Evolutionary conservation across 495 filamentous ascomycete genomes (phyloP).

Genomic region (Aspergillus bertholletiae): DNA sequence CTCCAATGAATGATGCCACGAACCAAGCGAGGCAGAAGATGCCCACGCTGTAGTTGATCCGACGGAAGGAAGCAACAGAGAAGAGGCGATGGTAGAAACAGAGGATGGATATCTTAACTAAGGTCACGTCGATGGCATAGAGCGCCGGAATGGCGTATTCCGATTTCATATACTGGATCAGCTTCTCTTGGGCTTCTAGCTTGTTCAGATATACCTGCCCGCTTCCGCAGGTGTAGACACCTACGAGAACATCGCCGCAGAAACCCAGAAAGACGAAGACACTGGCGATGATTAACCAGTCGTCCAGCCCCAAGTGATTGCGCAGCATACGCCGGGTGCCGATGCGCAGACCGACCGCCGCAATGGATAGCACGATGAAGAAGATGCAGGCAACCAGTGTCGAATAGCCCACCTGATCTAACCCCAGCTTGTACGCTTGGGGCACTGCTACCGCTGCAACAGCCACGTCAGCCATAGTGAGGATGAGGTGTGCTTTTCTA

Average conservation of each 20-base stretch:
- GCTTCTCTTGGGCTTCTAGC: neutral
- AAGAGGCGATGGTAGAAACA: neutral
- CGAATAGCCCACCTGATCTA: neutral
- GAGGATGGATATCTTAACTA: neutral
- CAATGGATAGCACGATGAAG: no score
- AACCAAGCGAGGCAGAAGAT: neutral
- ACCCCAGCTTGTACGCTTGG: slow-evolving; percentile 3
- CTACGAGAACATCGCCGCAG: neutral
- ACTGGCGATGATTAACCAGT: neutral
- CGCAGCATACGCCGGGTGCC: no score
- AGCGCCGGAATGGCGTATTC: neutral
- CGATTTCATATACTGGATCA: neutral
- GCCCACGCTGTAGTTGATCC: neutral
- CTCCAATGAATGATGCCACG: neutral
- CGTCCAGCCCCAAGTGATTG: neutral
- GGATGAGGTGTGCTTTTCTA: no score
- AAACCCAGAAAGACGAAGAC: neutral
- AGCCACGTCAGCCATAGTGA: no score
- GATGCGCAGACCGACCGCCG: no score
- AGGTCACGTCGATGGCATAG: neutral
- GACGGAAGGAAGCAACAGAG: neutral
- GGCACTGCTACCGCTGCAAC: no score
- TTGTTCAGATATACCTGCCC: neutral
- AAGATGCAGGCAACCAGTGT: no score
- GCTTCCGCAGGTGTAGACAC: neutral